A percentile compares a stretch with the other conserved stretches of the same genome.
Evolutionary conservation across 2,329 filamentous ascomycete genomes (phyloP).

Genomic region (Paradendryphiella salina): DNA sequence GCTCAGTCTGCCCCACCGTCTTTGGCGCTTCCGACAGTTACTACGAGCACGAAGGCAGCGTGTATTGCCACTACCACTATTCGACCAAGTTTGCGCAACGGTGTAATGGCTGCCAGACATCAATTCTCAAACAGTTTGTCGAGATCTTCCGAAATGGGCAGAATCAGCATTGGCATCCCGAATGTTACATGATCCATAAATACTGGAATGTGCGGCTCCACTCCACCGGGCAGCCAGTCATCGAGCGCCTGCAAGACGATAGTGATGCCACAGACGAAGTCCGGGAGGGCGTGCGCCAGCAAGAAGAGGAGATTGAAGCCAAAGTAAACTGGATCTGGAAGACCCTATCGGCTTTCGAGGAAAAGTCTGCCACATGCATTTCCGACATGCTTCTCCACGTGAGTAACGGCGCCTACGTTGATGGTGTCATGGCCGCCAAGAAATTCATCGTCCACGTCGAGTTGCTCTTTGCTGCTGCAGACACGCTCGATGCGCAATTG

Average conservation of each 20-base stretch:
- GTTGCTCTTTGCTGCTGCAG: constrained; percentile 84
- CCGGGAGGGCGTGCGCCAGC: constrained; percentile 74
- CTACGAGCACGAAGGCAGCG: constrained; percentile 94
- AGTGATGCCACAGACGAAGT: constrained; percentile 66
- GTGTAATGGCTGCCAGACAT: constrained; percentile 95
- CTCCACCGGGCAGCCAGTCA: constrained; percentile 47
- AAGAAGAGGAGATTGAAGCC: constrained; percentile 94
- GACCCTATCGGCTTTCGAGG: constrained; percentile 93
- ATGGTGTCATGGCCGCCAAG: constrained; percentile 91
- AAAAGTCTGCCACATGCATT: constrained; percentile 96
- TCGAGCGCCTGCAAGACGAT: constrained; percentile 47
- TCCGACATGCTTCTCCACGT: constrained; percentile 99
- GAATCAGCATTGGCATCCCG: constrained; percentile 98
- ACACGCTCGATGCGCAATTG: constrained; percentile 78
- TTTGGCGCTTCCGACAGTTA: constrained; percentile 98
- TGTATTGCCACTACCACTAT: constrained; percentile 99
- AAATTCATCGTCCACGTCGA: constrained; percentile 97
- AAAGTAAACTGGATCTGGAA: constrained; percentile 99
- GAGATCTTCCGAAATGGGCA: constrained; percentile 98
- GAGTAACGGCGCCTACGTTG: constrained; percentile 94
- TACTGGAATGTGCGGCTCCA: constrained; percentile 95
- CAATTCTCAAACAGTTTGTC: constrained; percentile 98
- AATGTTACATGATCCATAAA: constrained; percentile 99
- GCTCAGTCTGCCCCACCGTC: constrained; percentile 94
- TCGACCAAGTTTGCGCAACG: constrained; percentile 95